Evolutionary conservation across 192 early-diverging fungal species (phyloP).

Genomic region (Backusella parvicylindrica): DNA sequence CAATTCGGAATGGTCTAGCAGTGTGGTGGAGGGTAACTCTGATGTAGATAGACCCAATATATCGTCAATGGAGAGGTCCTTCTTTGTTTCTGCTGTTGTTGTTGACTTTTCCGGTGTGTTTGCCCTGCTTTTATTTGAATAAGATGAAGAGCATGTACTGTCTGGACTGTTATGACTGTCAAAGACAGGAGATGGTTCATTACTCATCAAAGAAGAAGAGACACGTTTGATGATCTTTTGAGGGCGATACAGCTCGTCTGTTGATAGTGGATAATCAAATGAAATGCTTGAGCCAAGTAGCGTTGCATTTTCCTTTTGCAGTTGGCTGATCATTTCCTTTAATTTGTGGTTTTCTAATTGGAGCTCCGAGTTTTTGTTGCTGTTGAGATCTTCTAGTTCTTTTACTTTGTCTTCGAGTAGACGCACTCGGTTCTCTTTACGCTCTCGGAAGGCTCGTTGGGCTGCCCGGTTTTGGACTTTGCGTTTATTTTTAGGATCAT

Average conservation of each 20-base stretch:
- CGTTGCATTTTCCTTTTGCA: background rate
- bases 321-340: background rate
- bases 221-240: background rate
- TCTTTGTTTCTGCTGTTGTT: too few relatives aligned
- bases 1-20: background rate
- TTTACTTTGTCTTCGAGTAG: conserved; percentile 43
- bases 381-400: background rate
- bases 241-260: background rate
- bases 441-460: conserved; percentile 70
- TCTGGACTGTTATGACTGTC: background rate
- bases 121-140: background rate
- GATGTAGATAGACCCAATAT: background rate
- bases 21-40: background rate
- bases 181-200: background rate
- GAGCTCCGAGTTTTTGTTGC: background rate
- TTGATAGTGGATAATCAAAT: background rate
- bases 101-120: background rate
- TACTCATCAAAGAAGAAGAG: background rate
- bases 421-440: conserved; percentile 57
- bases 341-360: background rate
- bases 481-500: conserved; percentile 4
- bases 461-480: conserved; percentile 63
- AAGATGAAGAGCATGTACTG: background rate
- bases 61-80: background rate
- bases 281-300: background rate